Base-by-base conservation (phyloP, 106 monocot species). In the Dendrobium officinale region DNA sequence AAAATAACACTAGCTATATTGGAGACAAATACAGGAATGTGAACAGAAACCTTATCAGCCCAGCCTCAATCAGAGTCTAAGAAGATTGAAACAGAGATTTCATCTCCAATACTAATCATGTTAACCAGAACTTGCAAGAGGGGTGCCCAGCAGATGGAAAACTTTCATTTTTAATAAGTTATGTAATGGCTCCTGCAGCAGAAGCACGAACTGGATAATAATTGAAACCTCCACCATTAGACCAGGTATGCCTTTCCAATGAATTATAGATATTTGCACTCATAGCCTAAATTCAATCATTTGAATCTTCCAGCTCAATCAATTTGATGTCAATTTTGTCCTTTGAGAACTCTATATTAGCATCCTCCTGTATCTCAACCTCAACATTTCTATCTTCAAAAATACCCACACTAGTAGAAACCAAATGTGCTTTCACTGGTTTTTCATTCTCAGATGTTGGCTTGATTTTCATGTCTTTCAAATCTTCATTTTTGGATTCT, bases 201-300 rank as follows among this genome's bases (percentile, higher is more conserved):
- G 93, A 91, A 55, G 87, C 87, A 55, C 87, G 89, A 64, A 91
- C 89, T 33, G 89, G 89, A 80, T 89, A 91, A 66, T 74, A 91
- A 83, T 78, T 88, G 64, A 85, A 42, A 56, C 82, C 84, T 37
- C 76, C 81, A 75, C 74, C 43, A 73, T 91, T 86, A 55, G 84
- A 75, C 79, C 80, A 83, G 51, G 43, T 43, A 86, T 77, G 91
- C 59, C 79, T 88, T 94, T 76, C 75, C 58, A 94, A 86, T 33
- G 88, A 91, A 68, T 73, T 54, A 86, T 91, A 91, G 51, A 91
- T 80, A 83, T 83, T 81, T 81, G 79, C 76, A 75, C 78, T 85
- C 78, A 94, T 80, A 56, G 79, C 91, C 93, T 93, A 80, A 37
- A 37, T 37, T 37, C 3, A 2, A 37, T 37, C 37, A 2, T 37